phyloP scores from a whole-genome alignment of 495 filamentous ascomycete species.

The Neurospora sp. region DNA sequence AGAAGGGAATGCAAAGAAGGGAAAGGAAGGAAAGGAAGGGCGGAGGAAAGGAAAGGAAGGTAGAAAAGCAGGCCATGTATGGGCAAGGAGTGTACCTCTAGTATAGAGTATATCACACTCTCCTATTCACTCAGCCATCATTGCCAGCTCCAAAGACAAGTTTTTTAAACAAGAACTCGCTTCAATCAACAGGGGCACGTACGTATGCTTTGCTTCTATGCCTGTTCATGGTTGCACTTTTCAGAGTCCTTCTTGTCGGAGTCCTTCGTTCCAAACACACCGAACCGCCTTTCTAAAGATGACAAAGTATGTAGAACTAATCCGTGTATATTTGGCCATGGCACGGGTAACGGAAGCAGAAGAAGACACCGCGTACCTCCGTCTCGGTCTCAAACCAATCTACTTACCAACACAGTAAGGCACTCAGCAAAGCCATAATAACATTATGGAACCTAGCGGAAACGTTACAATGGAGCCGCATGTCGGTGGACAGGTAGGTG shows the following conservation, averaged over 20 bases:
- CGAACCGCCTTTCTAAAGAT: neutral
- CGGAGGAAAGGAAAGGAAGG: too few species aligned
- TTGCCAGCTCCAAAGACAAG: neutral
- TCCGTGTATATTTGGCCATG: neutral
- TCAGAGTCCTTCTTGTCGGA: neutral
- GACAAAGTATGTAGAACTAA: neutral
- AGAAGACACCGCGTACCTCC: neutral
- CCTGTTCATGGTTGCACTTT: neutral
- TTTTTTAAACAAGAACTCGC: neutral
- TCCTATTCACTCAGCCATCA: neutral
- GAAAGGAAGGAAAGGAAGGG: neutral
- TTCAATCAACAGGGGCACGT: neutral
- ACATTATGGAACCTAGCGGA: neutral
- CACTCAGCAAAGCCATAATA: neutral
- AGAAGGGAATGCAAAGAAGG: neutral
- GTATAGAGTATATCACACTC: neutral
- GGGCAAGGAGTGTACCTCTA: too few species aligned
- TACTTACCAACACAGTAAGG: neutral
- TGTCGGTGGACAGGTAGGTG: neutral
- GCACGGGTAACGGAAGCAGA: neutral
- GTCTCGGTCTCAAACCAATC: neutral
- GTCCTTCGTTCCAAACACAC: neutral
- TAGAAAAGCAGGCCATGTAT: too few species aligned
- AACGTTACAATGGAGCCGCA: neutral
- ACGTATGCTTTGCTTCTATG: neutral